These are phyloP conservation scores for Beta vulgaris DNA, from an alignment of 148 eudicot species.

Conservation along the genomic window DNA sequence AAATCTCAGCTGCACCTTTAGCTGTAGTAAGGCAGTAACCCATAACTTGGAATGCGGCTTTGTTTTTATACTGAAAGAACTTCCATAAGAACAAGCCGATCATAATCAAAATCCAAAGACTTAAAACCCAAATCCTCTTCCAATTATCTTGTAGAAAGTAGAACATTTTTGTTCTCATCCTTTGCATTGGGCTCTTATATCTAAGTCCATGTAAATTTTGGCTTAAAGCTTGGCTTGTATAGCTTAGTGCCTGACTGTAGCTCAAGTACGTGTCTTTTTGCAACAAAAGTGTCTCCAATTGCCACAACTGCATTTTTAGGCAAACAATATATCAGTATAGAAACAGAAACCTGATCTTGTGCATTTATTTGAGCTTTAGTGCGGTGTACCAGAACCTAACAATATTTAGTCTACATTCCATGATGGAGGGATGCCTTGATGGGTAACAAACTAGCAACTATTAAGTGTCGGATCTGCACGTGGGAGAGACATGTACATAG, in stretches of 20 bases:
- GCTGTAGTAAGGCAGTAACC: slow-evolving; percentile 93
- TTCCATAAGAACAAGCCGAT: slow-evolving; percentile 79
- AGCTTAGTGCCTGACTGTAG: slow-evolving; percentile 96
- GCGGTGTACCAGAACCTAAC: slow-evolving; percentile 6
- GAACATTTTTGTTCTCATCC: slow-evolving; percentile 45
- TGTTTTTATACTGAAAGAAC: slow-evolving; percentile 73
- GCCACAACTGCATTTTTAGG: slow-evolving; percentile 76
- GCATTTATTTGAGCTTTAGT: not conserved
- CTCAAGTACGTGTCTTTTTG: slow-evolving; percentile 90
- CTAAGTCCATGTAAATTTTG: slow-evolving; percentile 84
- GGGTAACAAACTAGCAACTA: slow-evolving; percentile 14
- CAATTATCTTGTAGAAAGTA: slow-evolving; percentile 78
- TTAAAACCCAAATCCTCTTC: slow-evolving; percentile 79
- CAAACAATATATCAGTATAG: slow-evolving; percentile 23
- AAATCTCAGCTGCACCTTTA: slow-evolving; percentile 95
- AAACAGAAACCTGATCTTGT: not conserved
- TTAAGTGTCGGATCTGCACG: slow-evolving; percentile 19
- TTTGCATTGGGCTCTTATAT: slow-evolving; percentile 51
- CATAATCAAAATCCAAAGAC: slow-evolving; percentile 77
- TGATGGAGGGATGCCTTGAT: not conserved
- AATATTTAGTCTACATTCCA: not conserved
- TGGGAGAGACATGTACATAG: not conserved
- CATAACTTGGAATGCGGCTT: slow-evolving; percentile 73
- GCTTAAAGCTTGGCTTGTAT: slow-evolving; percentile 90
- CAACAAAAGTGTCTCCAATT: slow-evolving; percentile 87